Base-by-base conservation (phyloP, 495 filamentous ascomycete genomes). In the Aspergillus cristatus region DNA sequence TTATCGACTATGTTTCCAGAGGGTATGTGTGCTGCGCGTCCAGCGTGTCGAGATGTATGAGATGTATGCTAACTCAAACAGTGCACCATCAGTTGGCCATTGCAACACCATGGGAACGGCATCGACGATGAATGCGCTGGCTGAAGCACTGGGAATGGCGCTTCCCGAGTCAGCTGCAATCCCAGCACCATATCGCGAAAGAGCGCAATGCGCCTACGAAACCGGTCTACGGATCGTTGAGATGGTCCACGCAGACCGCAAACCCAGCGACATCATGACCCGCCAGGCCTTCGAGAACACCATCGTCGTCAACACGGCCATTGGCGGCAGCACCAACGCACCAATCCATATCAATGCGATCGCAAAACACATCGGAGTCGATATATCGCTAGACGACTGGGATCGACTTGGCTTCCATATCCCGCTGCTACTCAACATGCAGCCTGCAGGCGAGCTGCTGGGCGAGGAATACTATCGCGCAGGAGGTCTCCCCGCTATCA, bases 71-170 rank as follows among this genome's bases (percentile, higher is more conserved):
- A 32, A 51, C 20, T 4, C 28, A 12, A 13, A 30, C 14, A 69
- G 65, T 22, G 63, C 68, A 7, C 70, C 70, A 3, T 72, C 69
- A 7, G 70, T 57, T 13, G 72, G 72, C 18, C 69, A 74, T 35
- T 76, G 72, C 45, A 74, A 74, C 39, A 74, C 70, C 7, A 75
- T 76, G 71, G 71, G 71, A 33, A 76, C 71, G 14, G 72, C 72
- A 12, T 74, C 70, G 5, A 76, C 72, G 0, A 76, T 76, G 71
- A 74, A 74, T 41, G 70, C 71, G 2, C 57, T 74, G 0, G 68
- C 68, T 30, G 72, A 75, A 47, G 69, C 72, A 2, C 55, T 76
- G 0, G 72, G 72, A 13, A 76, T 76, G 72, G 70, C 71, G 1
- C 57, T 76, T 1, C 71, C 72, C 5, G 70, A 69, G 7, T 73